phyloP scores from a whole-genome alignment of 768 basidiomycete genomes.

The Hygrophoropsis aurantiaca region DNA sequence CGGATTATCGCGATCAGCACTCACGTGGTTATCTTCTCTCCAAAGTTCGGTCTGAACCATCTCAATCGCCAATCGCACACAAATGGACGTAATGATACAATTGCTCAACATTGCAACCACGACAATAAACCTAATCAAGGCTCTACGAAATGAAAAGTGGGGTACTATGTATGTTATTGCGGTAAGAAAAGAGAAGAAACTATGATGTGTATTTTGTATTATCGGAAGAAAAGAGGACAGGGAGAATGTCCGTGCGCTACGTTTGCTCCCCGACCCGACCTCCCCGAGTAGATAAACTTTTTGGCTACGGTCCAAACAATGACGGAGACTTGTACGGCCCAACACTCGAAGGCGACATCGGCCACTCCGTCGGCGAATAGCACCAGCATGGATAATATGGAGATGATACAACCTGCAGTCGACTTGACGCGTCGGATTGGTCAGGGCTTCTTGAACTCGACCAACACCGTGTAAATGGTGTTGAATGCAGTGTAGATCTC shows the following conservation, averaged over 20 bases:
- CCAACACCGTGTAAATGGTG: conserved; percentile 97
- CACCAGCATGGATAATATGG: neutral
- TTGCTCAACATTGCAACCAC: no score
- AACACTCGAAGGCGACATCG: conserved; percentile 3
- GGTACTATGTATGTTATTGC: conserved; percentile 10
- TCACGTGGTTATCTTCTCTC: no score
- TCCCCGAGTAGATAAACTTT: conserved; percentile 28
- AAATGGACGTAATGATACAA: no score
- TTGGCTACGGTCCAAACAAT: conserved; percentile 9
- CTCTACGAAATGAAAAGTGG: no score
- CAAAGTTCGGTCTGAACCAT: no score
- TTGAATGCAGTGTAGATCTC: conserved; percentile 99
- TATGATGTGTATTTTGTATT: conserved; percentile 21
- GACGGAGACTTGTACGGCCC: neutral
- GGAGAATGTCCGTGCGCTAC: conserved; percentile 38
- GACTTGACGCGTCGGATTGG: neutral
- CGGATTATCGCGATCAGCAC: no score
- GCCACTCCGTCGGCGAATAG: conserved; percentile 3
- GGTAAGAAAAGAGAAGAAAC: conserved; percentile 15
- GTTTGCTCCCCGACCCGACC: conserved; percentile 28
- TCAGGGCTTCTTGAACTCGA: conserved; percentile 90
- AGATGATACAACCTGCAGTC: conserved; percentile 2
- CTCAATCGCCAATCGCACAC: no score
- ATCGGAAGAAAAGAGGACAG: conserved; percentile 24
- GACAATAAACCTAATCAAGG: no score